Evolutionary conservation across 139 green algal genomes (phyloP).

Genomic region (Coelastrella sp.): DNA sequence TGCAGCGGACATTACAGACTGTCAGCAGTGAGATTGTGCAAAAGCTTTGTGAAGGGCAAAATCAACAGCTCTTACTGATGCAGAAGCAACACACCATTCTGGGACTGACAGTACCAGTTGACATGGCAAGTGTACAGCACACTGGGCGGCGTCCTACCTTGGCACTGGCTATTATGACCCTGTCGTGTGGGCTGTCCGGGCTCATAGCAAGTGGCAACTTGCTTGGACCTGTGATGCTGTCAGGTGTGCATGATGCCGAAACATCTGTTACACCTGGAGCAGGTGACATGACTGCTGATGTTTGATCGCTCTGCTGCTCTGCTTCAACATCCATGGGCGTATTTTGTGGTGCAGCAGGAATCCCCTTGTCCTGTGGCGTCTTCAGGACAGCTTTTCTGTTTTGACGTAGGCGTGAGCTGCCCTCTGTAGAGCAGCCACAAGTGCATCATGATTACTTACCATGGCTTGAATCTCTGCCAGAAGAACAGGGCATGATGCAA

Average conservation of each 20-base stretch:
- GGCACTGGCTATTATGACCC: not conserved
- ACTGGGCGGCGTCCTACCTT: not conserved
- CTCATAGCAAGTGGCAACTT: not conserved
- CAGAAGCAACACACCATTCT: no score
- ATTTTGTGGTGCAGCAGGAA: slow-evolving; percentile 17
- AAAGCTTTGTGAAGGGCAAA: no score
- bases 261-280: not conserved
- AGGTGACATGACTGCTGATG: not conserved
- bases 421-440: not conserved
- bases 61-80: no score
- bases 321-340: slow-evolving; percentile 27
- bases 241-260: not conserved
- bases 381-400: not conserved
- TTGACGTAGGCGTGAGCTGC: not conserved
- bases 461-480: no score
- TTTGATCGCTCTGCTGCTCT: not conserved
- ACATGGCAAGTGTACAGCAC: no score
- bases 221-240: not conserved
- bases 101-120: no score
- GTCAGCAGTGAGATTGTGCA: not conserved
- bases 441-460: not conserved
- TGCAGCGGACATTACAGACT: not conserved
- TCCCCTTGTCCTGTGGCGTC: slow-evolving; percentile 16
- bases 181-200: not conserved
- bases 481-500: not conserved